These are phyloP conservation scores for Populus nigra DNA, from an alignment of 345 rosid genomes.

Conservation along the genomic window DNA sequence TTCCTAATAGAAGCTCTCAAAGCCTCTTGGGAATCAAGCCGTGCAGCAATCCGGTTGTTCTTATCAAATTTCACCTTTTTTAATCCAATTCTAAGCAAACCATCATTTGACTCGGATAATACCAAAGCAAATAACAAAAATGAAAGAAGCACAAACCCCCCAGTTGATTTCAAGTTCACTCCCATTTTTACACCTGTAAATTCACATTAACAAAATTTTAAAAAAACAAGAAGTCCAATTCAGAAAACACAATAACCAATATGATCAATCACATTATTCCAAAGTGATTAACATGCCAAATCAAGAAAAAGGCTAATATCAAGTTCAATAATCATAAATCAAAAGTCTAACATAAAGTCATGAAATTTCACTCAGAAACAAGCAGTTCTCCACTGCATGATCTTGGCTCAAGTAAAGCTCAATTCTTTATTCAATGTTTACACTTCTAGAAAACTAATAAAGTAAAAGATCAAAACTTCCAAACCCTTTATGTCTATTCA, in stretches of 20 bases:
- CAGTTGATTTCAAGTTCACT: constrained; percentile 23
- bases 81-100: constrained; percentile 29
- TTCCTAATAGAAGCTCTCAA: constrained; percentile 11
- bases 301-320: neutral
- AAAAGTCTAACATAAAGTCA: neutral
- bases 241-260: neutral
- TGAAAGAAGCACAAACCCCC: constrained; percentile 41
- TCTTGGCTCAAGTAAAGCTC: neutral
- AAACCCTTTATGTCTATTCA: neutral
- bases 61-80: constrained; percentile 24
- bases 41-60: constrained; percentile 18
- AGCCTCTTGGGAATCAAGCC: constrained; percentile 12
- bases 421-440: neutral
- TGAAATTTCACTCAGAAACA: neutral
- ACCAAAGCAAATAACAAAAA: constrained; percentile 40
- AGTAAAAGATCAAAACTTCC: neutral
- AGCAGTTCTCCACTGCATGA: neutral
- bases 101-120: constrained; percentile 10
- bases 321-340: neutral
- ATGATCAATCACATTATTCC: neutral
- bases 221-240: neutral
- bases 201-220: neutral
- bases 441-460: neutral
- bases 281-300: neutral
- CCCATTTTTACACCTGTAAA: constrained; percentile 54